Base-by-base conservation (phyloP, 164 flowering plant genomes). In the Aristolochia contorta region DNA sequence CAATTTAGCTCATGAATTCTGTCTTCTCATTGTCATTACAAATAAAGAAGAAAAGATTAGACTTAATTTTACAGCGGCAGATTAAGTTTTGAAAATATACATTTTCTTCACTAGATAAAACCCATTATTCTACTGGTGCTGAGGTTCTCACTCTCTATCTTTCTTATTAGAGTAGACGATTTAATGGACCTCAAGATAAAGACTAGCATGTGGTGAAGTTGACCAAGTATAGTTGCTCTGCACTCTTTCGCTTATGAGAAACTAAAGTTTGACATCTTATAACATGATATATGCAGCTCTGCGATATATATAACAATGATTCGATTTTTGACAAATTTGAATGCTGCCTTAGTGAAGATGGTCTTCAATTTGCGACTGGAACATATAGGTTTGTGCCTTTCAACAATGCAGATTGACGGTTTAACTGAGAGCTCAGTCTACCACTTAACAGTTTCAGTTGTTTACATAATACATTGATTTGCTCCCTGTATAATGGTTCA, bases 321-420 rank as follows among this genome's bases (percentile, higher is more conserved):
- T 87, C 97, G 2, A 93, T 93, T 61, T 93, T 93, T 67, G 97
- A 93, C 74, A 93, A 93, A 77, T 93, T 93, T 50, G 98, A 90
- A 74, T 93, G 98, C 73, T 93, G 98, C 66, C 57, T 90, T 62
- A 93, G 98, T 71, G 91, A 87, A 46, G 96, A 90, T 77, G 96
- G 96, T 21, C 77, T 55, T 54, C 83, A 96, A 27, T 83, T 90
- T n/a, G 94, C 97, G 15, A 90, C 93, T 18, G 97, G 98, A 25
- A 90, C 98, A 45, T 93, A 93, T 79, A 90, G 97, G 97, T 90
- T 22, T 58, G 77, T 54, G 60, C 3, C 48, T 16, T 43, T 12
- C 12, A 54, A 53, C 15, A 12, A 16, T 25, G 18, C 19, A 25
- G 16, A 20, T 45, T 19, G 37, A 43, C 21, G 21, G 16, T 15